Evolutionary conservation across 768 basidiomycete species (phyloP).

Genomic region (Suillus decipiens): DNA sequence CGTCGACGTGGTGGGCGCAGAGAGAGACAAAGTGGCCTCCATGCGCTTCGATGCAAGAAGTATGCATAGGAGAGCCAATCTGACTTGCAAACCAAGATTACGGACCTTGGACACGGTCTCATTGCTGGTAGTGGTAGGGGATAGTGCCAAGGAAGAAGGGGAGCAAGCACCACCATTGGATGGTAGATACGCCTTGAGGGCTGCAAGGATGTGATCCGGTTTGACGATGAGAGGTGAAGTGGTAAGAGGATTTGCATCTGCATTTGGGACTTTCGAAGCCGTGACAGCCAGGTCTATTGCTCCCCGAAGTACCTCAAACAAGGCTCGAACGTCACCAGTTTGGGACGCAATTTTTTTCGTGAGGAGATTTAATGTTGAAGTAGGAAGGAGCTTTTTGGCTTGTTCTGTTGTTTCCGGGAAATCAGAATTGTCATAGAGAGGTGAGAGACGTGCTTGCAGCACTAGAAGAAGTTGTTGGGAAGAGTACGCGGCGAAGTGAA

Average conservation of each 20-base stretch:
- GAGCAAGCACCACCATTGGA: slow-evolving; percentile 29
- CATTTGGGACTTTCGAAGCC: slow-evolving; percentile 18
- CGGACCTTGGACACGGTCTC: slow-evolving; percentile 69
- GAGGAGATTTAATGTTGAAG: slow-evolving; percentile 64
- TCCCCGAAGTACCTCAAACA: slow-evolving; percentile 79
- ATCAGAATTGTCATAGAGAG: slow-evolving; percentile 42
- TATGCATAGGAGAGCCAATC: slow-evolving; percentile 65
- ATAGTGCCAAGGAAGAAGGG: slow-evolving; percentile 20
- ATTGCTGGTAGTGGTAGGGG: slow-evolving; percentile 43
- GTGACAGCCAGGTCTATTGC: slow-evolving; percentile 73
- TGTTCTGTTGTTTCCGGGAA: slow-evolving; percentile 20
- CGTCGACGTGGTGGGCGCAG: slow-evolving; percentile 38
- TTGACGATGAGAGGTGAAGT: slow-evolving; percentile 48
- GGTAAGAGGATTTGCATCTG: slow-evolving; percentile 29
- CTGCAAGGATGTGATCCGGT: slow-evolving; percentile 69
- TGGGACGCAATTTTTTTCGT: slow-evolving; percentile 80
- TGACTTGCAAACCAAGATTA: slow-evolving; percentile 71
- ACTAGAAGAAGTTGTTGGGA: slow-evolving; percentile 71
- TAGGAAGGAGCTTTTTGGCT: slow-evolving; percentile 59
- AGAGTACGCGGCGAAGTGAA: slow-evolving; percentile 83
- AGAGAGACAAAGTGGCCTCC: slow-evolving; percentile 56
- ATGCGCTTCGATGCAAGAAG: slow-evolving; percentile 65
- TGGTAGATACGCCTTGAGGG: slow-evolving; percentile 71
- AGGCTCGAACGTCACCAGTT: slow-evolving; percentile 80
- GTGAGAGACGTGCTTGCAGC: slow-evolving; percentile 60